Base-by-base conservation (phyloP, 2,329 filamentous ascomycete species). In the Gaeumannomyces sp. region DNA sequence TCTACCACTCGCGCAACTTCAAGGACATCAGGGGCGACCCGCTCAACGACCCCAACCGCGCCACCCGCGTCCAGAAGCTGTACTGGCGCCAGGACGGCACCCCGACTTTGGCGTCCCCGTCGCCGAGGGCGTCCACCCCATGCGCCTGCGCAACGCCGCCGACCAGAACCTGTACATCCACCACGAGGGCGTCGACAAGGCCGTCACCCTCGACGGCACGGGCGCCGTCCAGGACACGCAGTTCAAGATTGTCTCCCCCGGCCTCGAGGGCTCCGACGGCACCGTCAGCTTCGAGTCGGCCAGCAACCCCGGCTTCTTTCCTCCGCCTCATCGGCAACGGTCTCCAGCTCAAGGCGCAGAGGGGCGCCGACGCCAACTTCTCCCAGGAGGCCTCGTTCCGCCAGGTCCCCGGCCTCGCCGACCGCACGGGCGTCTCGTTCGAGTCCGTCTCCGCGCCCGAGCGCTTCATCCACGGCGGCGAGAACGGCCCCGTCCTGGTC, bases 31-130 rank as follows among this genome's bases (percentile, higher is more conserved):
- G 61, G 22, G 72, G 72, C 53, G 73, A 74, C n/a, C 61, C 61
- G 13, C 29, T 63, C 38, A 70, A 73, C 38, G 71, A 74, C 64
- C 61, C 61, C 16, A 50, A 63, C 29, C 65, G 72, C 19, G 67
- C 68, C 4, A 71, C 73, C 4, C 58, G 71, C 5, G 71, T 74
- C 61, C 73, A 74, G 67, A 73, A 72, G 70, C 62, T 74, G 27
- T 72, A 73, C 68, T 73, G 72, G 73, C 67, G 68, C 60, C 66
- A 65, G 0, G 71, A 74, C 31, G 72, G 71, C 0, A 72, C 71
- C 2, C 72, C 1, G 72, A 73, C 53, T 70, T 74, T 62, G 72
- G 72, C 1, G 68, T 73, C 19, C 72, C 72, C 3, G 69, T 73
- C 14, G 65, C 72, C 70, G 61, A 63, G n/a, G 61, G 61, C 27